Conservation (phyloP, 208 protist species). For the Acanthamoeba healyi region DNA sequence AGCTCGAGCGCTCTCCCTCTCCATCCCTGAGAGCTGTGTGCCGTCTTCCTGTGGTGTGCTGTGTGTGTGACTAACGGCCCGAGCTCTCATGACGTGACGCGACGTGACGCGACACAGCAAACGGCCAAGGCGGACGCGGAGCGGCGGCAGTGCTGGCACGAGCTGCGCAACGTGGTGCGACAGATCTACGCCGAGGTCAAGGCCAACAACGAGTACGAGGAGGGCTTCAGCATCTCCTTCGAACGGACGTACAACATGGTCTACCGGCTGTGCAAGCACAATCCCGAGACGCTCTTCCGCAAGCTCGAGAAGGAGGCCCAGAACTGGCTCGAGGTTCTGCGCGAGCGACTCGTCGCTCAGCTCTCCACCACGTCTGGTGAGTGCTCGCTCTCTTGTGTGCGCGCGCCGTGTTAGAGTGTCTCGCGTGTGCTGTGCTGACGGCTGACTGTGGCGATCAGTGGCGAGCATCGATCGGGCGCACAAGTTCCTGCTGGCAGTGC, state of each 20-base stretch:
- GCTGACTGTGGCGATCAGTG: background rate
- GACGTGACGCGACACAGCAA: background rate
- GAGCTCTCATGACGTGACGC: too few species aligned
- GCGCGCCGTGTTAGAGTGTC: background rate
- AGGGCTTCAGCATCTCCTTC: slow-evolving; percentile 46
- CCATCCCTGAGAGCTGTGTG: too few species aligned
- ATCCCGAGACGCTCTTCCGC: slow-evolving; percentile 30
- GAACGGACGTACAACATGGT: slow-evolving; percentile 61
- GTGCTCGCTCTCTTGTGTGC: too few species aligned
- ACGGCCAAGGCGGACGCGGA: background rate
- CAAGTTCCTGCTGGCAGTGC: slow-evolving; percentile 11
- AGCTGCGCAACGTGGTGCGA: slow-evolving; percentile 47
- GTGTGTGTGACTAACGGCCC: background rate
- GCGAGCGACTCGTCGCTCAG: slow-evolving; percentile 52
- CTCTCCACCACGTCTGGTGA: background rate
- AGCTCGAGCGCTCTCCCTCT: too few species aligned
- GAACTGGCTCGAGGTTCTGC: slow-evolving; percentile 50
- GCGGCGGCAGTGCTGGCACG: slow-evolving; percentile 40
- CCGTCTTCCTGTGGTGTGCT: too few species aligned
- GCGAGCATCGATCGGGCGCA: slow-evolving; percentile 5
- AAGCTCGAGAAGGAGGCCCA: slow-evolving; percentile 65
- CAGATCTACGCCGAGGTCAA: slow-evolving; percentile 64
- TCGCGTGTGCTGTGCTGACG: background rate
- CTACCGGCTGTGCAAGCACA: slow-evolving; percentile 65
- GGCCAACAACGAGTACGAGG: slow-evolving; percentile 55